phyloP scores from a whole-genome alignment of 257 asterid species.

The Asclepias syriaca region DNA sequence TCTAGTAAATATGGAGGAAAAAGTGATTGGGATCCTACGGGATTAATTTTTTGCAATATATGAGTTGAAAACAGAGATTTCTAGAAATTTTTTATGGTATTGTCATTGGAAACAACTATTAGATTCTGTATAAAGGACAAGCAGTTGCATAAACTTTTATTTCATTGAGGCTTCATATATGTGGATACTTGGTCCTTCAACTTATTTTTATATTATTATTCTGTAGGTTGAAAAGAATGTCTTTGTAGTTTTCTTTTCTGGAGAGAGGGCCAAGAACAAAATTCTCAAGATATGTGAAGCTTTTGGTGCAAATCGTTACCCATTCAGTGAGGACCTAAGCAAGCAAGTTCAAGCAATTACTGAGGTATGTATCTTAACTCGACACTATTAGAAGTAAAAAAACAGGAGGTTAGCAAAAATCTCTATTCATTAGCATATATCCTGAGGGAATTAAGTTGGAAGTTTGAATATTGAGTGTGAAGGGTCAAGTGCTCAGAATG shows the following conservation, averaged over 20 bases:
- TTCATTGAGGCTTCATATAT: not conserved
- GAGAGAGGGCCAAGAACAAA: conserved; percentile 86
- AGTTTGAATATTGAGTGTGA: not conserved
- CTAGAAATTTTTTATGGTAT: not conserved
- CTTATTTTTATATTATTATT: conserved; percentile 3
- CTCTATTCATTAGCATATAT: not conserved
- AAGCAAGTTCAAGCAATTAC: conserved; percentile 73
- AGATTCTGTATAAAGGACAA: not conserved
- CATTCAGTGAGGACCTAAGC: conserved; percentile 67
- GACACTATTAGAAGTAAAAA: not conserved
- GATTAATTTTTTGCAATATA: not conserved
- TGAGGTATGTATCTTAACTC: conserved; percentile 45
- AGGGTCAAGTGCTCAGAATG: not conserved
- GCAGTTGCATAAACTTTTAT: not conserved
- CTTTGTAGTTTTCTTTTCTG: conserved; percentile 84
- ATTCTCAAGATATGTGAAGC: conserved; percentile 97
- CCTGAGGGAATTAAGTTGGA: not conserved
- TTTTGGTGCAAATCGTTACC: conserved; percentile 95
- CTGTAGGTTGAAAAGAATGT: conserved; percentile 90
- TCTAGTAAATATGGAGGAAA: not conserved
- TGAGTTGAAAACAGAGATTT: not conserved
- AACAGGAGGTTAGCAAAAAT: not conserved
- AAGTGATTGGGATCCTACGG: not conserved
- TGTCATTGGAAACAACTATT: not conserved
- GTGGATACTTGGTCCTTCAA: not conserved